Evolutionary conservation across 176 grass and related monocot species (phyloP).

Genomic region (Oryza rufipogon): DNA sequence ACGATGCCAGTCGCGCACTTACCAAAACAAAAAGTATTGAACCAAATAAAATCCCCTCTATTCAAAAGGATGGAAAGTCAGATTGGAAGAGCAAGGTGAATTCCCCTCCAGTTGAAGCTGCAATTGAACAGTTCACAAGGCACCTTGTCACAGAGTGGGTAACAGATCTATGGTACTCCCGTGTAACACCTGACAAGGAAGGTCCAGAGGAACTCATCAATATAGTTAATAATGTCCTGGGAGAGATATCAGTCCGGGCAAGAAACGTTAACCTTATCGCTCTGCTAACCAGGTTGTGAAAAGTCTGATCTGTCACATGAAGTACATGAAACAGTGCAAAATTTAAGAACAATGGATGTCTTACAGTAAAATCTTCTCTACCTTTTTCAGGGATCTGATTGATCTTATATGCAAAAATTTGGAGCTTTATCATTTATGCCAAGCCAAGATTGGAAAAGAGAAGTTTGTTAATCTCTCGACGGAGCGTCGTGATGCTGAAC

Average conservation of each 20-base stretch:
- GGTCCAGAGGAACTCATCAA: constrained; percentile 80
- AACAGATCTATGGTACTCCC: constrained; percentile 94
- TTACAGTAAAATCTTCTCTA: constrained; percentile 17
- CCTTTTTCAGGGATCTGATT: constrained; percentile 66
- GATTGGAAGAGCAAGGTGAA: constrained; percentile 90
- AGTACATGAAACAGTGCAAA: background rate
- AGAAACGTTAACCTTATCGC: constrained; percentile 82
- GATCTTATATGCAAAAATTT: constrained; percentile 84
- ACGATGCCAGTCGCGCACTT: constrained; percentile 18
- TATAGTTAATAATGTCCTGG: constrained; percentile 66
- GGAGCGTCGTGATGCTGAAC: constrained; percentile 73
- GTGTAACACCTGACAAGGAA: constrained; percentile 88
- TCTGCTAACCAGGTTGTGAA: constrained; percentile 81
- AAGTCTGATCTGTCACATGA: constrained; percentile 18
- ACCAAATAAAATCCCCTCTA: constrained; percentile 37
- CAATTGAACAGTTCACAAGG: constrained; percentile 86
- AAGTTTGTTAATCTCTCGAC: constrained; percentile 67
- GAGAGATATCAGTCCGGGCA: constrained; percentile 80
- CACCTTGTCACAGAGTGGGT: constrained; percentile 91
- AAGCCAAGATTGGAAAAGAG: constrained; percentile 90
- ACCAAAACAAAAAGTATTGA: constrained; percentile 51
- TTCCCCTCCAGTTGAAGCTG: constrained; percentile 81
- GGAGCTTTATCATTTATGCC: constrained; percentile 81
- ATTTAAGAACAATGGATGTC: constrained; percentile 24
- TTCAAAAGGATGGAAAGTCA: constrained; percentile 50